These are phyloP conservation scores for Hypoxylon sp. DNA, from an alignment of 2,329 filamentous ascomycete species.

Conservation along the genomic window DNA sequence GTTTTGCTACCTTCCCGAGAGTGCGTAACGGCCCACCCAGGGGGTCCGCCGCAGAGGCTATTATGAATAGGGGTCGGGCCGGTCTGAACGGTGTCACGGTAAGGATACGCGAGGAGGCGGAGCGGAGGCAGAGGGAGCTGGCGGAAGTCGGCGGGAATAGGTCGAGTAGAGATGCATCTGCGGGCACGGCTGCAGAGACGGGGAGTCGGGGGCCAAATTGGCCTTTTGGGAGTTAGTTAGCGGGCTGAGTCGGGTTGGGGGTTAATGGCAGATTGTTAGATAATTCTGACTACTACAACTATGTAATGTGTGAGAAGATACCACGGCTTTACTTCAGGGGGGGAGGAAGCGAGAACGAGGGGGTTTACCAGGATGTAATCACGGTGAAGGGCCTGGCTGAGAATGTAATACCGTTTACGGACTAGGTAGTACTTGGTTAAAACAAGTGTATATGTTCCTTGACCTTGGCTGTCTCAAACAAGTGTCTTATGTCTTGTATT, in stretches of 20 bases:
- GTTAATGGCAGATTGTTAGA: conserved; percentile 13
- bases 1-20: conserved; percentile 52
- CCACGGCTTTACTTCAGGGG: conserved; percentile 7
- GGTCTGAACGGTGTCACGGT: conserved; percentile 28
- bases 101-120: conserved; percentile 31
- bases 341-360: not conserved
- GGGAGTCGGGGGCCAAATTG: conserved; percentile 28
- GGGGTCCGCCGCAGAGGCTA: conserved; percentile 39
- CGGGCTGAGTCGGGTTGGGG: conserved; percentile 1
- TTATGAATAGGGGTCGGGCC: conserved; percentile 30
- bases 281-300: not conserved
- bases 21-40: conserved; percentile 42
- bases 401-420: conserved; percentile 11
- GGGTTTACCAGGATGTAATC: conserved; percentile 1
- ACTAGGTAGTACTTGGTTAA: conserved; percentile 3
- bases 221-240: conserved; percentile 37
- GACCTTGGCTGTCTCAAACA: not conserved
- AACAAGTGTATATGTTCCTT: conserved; percentile 5
- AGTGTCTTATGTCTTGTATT: not conserved
- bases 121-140: conserved; percentile 27
- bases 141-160: conserved; percentile 10
- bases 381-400: not conserved
- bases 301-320: conserved; percentile 25
- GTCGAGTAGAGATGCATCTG: conserved; percentile 9
- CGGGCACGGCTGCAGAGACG: not conserved